These are phyloP conservation scores for Tetrahymena thermophila DNA, from an alignment of 73 alveolate species.

Conservation along the genomic window DNA sequence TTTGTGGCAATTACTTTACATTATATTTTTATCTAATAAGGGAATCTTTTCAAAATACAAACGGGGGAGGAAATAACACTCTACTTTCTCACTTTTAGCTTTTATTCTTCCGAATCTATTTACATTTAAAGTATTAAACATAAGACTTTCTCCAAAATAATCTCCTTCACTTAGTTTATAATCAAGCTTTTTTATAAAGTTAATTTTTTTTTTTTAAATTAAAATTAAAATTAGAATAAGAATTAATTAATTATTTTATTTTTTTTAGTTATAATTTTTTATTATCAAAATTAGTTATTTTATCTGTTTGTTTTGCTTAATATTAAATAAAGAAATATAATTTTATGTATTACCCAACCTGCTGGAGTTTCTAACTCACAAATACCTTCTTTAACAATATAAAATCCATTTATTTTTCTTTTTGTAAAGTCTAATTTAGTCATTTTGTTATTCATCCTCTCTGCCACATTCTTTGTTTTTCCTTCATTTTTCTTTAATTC, in stretches of 20 bases:
- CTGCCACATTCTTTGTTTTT: background rate
- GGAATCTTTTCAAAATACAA: constrained; percentile 33
- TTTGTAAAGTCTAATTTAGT: background rate
- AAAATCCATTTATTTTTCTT: background rate
- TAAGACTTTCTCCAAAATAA: constrained; percentile 38
- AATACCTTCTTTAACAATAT: background rate
- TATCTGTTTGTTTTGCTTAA: too few species aligned
- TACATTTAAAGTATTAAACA: constrained; percentile 6
- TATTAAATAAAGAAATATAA: background rate
- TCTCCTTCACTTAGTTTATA: constrained; percentile 18
- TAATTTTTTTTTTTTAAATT: too few species aligned
- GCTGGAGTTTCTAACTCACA: background rate
- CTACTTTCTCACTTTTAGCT: background rate
- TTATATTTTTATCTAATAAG: constrained; percentile 3
- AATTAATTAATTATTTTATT: too few species aligned
- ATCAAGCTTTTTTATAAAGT: background rate
- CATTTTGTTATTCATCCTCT: background rate
- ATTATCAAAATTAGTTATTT: too few species aligned
- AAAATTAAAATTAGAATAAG: background rate
- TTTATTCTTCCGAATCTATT: constrained; percentile 22
- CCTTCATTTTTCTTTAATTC: background rate
- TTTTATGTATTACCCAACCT: background rate
- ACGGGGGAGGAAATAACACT: constrained; percentile 5
- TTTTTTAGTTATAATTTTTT: too few species aligned
- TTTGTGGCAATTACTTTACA: background rate